phyloP scores from a whole-genome alignment of 1,139 yeast species.

The Sporopachydermia cereana region DNA sequence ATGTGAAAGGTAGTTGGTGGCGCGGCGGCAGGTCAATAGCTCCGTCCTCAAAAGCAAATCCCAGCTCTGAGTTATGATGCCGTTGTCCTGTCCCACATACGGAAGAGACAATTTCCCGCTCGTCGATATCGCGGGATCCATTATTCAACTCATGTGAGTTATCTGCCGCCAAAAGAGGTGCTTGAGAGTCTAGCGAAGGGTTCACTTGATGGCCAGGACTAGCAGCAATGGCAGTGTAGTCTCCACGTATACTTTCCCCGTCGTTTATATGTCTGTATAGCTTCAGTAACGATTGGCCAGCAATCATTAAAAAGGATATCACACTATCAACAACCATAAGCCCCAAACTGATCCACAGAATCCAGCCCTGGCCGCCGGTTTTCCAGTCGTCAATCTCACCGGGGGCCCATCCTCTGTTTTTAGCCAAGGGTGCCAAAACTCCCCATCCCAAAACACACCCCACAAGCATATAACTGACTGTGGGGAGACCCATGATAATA shows the following conservation, averaged over 20 bases:
- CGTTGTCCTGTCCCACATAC: neutral
- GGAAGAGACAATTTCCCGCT: neutral
- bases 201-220: neutral
- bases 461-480: constrained; percentile 81
- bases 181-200: neutral
- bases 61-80: neutral
- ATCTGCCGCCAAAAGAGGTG: neutral
- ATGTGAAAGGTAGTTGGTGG: constrained; percentile 38
- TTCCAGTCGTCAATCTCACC: constrained; percentile 90
- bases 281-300: constrained; percentile 32
- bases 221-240: neutral
- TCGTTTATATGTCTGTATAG: constrained; percentile 12
- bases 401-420: constrained; percentile 69
- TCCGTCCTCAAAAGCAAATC: neutral
- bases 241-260: neutral
- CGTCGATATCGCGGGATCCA: neutral
- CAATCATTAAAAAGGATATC: constrained; percentile 63
- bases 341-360: constrained; percentile 84
- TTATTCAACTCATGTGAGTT: neutral
- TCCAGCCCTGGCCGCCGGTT: constrained; percentile 94
- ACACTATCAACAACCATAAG: constrained; percentile 91
- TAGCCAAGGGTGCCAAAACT: constrained; percentile 68
- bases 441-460: constrained; percentile 93
- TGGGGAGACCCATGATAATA: constrained; percentile 90
- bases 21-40: constrained; percentile 25